A percentile compares a stretch with the other conserved stretches of the same genome.
These are phyloP conservation scores for Perilla frutescens DNA, from an alignment of 257 asterid species.

Conservation along the genomic window DNA sequence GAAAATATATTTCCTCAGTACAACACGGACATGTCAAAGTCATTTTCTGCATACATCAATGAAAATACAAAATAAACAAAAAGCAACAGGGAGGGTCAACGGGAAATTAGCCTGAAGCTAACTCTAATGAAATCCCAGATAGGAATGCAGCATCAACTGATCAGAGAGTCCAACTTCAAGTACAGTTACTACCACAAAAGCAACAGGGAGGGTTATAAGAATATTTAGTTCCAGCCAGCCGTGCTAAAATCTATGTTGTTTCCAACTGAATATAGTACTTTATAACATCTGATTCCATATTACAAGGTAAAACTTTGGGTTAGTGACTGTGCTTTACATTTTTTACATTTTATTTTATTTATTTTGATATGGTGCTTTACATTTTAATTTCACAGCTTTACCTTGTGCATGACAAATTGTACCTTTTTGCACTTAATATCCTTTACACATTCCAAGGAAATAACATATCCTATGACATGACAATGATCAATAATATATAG, in stretches of 20 bases:
- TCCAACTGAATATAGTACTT: slow-evolving; percentile 14
- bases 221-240: slow-evolving; percentile 1
- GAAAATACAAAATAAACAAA: background rate
- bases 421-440: background rate
- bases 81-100: background rate
- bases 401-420: background rate
- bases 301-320: slow-evolving; percentile 7
- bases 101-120: background rate
- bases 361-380: background rate
- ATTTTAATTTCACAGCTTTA: background rate
- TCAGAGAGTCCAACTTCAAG: no score
- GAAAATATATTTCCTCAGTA: slow-evolving; percentile 11
- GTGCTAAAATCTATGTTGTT: background rate
- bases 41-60: background rate
- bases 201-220: background rate
- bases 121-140: slow-evolving; percentile 4
- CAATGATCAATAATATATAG: background rate
- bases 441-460: slow-evolving; percentile 5
- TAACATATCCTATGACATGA: slow-evolving; percentile 13
- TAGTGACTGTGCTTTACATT: background rate
- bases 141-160: slow-evolving; percentile 16
- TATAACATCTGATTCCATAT: background rate
- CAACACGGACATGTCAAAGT: background rate
- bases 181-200: no score
- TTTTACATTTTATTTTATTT: background rate